phyloP scores from a whole-genome alignment of 192 early-diverging fungal species.

The Umbelopsis ramanniana region DNA sequence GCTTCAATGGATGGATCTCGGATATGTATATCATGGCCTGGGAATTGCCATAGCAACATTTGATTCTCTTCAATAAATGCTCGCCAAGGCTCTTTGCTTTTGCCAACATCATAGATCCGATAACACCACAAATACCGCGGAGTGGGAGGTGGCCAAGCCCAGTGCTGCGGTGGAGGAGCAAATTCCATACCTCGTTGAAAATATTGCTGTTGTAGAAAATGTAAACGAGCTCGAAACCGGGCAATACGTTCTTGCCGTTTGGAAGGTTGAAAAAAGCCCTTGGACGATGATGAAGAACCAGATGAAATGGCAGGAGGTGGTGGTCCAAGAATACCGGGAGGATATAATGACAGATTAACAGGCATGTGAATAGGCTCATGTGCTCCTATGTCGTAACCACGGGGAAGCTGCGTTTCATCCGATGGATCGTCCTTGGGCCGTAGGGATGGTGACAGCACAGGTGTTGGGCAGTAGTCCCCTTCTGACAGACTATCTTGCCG shows the following conservation, averaged over 20 bases:
- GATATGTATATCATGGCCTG: slow-evolving; percentile 9
- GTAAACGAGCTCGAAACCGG: not conserved
- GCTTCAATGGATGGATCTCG: slow-evolving; percentile 8
- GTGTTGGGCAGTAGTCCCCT: not conserved
- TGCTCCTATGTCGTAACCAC: slow-evolving; percentile 17
- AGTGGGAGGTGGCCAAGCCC: not conserved
- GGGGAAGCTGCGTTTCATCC: slow-evolving; percentile 5
- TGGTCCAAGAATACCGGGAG: not conserved
- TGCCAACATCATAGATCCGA: slow-evolving; percentile 3
- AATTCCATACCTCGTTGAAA: slow-evolving; percentile 1
- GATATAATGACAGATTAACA: slow-evolving; percentile 1
- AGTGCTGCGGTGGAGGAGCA: not conserved
- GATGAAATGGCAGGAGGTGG: not conserved
- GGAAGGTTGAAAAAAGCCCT: not conserved
- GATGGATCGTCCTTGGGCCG: not conserved
- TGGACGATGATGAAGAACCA: not conserved
- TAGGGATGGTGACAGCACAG: slow-evolving; percentile 11
- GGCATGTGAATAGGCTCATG: slow-evolving; percentile 21
- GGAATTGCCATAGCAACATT: slow-evolving; percentile 5
- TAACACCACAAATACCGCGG: not conserved
- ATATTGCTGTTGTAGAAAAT: not conserved
- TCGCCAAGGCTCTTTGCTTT: not conserved
- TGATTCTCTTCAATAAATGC: not conserved
- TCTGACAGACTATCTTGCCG: slow-evolving; percentile 12
- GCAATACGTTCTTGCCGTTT: slow-evolving; percentile 11